A percentile compares a stretch with the other conserved stretches of the same genome.
These are phyloP conservation scores for Saccharomycopsis fodiens DNA, from an alignment of 805 yeast species.

Conservation along the genomic window DNA sequence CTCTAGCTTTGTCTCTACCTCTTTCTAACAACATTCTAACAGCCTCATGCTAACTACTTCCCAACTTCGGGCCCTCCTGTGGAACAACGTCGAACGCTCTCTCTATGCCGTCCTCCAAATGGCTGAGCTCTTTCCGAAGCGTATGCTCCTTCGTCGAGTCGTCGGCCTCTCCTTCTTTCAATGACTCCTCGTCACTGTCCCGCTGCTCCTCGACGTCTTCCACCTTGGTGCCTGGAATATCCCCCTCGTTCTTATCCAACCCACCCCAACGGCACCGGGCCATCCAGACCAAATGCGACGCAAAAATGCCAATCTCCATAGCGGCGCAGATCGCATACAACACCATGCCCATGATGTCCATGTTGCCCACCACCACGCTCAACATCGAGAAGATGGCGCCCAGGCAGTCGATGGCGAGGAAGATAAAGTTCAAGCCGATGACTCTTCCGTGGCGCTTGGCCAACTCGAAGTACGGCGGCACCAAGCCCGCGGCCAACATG, in stretches of 20 bases:
- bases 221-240: no score
- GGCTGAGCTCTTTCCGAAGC: no score
- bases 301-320: slow-evolving; percentile 70
- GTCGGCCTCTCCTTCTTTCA: no score
- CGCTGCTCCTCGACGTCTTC: no score
- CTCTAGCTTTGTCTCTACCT: no score
- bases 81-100: no score
- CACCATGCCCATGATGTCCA: slow-evolving; percentile 75
- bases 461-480: slow-evolving; percentile 87
- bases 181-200: no score
- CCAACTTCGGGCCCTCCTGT: no score
- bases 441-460: slow-evolving; percentile 76
- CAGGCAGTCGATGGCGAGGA: slow-evolving; percentile 62
- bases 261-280: slow-evolving; percentile 31
- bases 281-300: slow-evolving; percentile 67
- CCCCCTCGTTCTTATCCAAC: not conserved
- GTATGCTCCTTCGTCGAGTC: no score
- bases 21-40: no score
- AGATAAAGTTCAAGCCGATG: slow-evolving; percentile 80
- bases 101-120: no score
- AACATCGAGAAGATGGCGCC: slow-evolving; percentile 79
- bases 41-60: no score
- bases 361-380: slow-evolving; percentile 49
- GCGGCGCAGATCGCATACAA: slow-evolving; percentile 67
- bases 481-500: slow-evolving; percentile 63